Conservation (phyloP, 139 green algal genomes). For the Closterium sp. region DNA sequence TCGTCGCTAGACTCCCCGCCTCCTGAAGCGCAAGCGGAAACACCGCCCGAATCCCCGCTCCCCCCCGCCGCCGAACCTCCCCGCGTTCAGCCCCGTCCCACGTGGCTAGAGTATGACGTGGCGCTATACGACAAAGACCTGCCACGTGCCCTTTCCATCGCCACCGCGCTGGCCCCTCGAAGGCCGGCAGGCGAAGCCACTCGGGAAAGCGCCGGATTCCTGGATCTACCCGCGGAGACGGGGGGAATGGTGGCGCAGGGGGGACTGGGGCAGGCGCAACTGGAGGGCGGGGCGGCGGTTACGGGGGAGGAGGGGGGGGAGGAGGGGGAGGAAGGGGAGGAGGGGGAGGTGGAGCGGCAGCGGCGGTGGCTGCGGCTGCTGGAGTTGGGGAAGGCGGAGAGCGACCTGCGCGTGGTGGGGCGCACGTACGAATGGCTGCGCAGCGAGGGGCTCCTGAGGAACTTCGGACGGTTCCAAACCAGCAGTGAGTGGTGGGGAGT, state of each 20-base stretch:
- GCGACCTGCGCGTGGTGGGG: slow-evolving; percentile 18
- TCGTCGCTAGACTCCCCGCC: neutral
- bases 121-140: slow-evolving; percentile 10
- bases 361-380: slow-evolving; percentile 17
- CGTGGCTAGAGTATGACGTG: slow-evolving; percentile 20
- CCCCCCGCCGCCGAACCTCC: too few species aligned
- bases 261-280: neutral
- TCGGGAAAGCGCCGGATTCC: neutral
- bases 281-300: neutral
- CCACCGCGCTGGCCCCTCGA: neutral
- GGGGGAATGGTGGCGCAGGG: neutral
- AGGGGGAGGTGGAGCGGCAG: neutral
- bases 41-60: neutral
- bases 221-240: neutral
- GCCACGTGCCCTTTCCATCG: neutral
- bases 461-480: neutral
- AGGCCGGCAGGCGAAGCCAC: neutral
- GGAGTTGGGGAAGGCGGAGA: neutral
- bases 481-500: too few species aligned
- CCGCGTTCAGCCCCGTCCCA: too few species aligned
- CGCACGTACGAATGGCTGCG: slow-evolving; percentile 32
- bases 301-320: neutral
- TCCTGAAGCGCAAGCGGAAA: neutral
- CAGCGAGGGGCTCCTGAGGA: slow-evolving; percentile 1
- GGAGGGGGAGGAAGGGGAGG: neutral